These are phyloP conservation scores for Rhamnella rubrinervis DNA, from an alignment of 331 rosid genomes.

Conservation along the genomic window DNA sequence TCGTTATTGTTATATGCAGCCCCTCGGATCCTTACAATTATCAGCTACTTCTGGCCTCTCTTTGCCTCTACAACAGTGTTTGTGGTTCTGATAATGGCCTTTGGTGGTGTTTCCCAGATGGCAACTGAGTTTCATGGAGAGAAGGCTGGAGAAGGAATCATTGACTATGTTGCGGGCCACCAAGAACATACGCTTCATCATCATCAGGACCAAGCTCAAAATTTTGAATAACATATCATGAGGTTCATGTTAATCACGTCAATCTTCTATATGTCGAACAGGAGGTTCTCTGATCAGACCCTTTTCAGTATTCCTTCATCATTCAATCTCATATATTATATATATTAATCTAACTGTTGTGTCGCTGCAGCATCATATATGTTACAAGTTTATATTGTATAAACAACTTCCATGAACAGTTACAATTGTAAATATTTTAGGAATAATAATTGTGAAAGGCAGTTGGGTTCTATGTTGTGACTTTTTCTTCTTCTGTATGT, in stretches of 20 bases:
- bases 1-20: constrained; percentile 58
- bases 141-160: constrained; percentile 62
- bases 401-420: neutral
- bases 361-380: neutral
- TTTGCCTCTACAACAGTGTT: constrained; percentile 75
- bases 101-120: constrained; percentile 61
- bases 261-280: too few species aligned
- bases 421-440: constrained; percentile 6
- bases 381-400: neutral
- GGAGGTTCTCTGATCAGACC: neutral
- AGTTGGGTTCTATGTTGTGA: neutral
- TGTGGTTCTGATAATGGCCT: constrained; percentile 45
- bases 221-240: neutral
- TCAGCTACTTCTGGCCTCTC: constrained; percentile 84
- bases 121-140: constrained; percentile 53
- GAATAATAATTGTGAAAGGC: constrained; percentile 11
- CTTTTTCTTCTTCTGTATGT: neutral
- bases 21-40: constrained; percentile 48
- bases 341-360: too few species aligned
- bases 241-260: too few species aligned
- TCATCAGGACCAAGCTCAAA: constrained; percentile 21
- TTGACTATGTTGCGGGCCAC: constrained; percentile 63
- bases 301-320: neutral
- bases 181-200: constrained; percentile 30
- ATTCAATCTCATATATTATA: neutral